These are phyloP conservation scores for Silene vulgaris DNA, from an alignment of 179 eudicot species.

Conservation along the genomic window DNA sequence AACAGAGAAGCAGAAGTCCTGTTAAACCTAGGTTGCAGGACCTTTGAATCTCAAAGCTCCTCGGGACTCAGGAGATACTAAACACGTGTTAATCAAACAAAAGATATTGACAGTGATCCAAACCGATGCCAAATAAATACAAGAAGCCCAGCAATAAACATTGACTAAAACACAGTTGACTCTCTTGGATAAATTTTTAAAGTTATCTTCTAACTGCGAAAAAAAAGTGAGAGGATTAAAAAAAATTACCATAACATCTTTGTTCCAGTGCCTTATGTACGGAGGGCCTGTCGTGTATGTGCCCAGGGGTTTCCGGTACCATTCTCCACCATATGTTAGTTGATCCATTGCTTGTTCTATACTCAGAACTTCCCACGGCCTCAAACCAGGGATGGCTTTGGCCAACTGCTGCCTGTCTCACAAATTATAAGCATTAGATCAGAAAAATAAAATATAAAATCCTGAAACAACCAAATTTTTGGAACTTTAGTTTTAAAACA, in stretches of 20 bases:
- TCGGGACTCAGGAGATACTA: neutral
- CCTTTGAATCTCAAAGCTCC: neutral
- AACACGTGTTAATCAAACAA: slow-evolving; percentile 1
- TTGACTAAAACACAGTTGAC: neutral
- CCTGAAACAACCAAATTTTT: neutral
- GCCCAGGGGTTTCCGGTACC: slow-evolving; percentile 85
- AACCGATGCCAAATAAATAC: neutral
- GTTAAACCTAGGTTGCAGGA: neutral
- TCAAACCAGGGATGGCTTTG: slow-evolving; percentile 77
- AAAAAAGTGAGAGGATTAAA: neutral
- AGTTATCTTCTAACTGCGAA: neutral
- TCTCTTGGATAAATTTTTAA: neutral
- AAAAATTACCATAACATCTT: slow-evolving; percentile 48
- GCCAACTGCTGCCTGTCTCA: slow-evolving; percentile 55
- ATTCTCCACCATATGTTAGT: slow-evolving; percentile 61
- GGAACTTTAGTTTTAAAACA: neutral
- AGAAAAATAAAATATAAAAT: slow-evolving; percentile 1
- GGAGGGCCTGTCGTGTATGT: slow-evolving; percentile 81
- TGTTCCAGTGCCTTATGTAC: slow-evolving; percentile 59
- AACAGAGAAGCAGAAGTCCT: neutral
- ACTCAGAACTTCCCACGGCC: slow-evolving; percentile 94
- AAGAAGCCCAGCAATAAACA: neutral
- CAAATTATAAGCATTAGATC: slow-evolving; percentile 15
- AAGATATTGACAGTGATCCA: neutral
- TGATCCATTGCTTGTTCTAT: slow-evolving; percentile 92